Evolutionary conservation across 768 basidiomycete species (phyloP).

Genomic region (Rubroboletus pulcherrimus): DNA sequence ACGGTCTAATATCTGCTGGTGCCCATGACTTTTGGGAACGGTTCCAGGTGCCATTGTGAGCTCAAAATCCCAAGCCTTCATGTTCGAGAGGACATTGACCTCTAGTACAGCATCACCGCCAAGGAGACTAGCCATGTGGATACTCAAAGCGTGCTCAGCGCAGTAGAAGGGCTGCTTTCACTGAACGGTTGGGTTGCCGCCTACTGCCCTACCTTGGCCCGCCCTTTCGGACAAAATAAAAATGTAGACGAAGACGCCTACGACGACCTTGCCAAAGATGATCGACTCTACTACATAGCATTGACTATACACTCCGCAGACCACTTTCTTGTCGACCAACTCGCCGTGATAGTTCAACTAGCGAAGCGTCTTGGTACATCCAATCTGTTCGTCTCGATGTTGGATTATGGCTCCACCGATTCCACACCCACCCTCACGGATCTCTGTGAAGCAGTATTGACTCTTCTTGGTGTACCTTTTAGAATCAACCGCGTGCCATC

Average conservation of each 20-base stretch:
- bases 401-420: slow-evolving; percentile 94
- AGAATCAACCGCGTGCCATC: slow-evolving; percentile 86
- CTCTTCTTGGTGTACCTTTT: slow-evolving; percentile 89
- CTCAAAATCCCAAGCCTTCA: slow-evolving; percentile 4
- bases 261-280: slow-evolving; percentile 79
- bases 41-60: slow-evolving; percentile 89
- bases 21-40: slow-evolving; percentile 87
- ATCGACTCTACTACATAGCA: slow-evolving; percentile 90
- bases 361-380: slow-evolving; percentile 84
- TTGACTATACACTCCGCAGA: slow-evolving; percentile 97
- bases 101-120: slow-evolving; percentile 57
- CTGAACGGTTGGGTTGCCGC: slow-evolving; percentile 98
- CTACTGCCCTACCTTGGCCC: slow-evolving; percentile 84
- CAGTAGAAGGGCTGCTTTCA: slow-evolving; percentile 91
- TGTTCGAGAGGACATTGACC: background rate
- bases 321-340: slow-evolving; percentile 97
- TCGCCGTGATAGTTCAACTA: slow-evolving; percentile 96
- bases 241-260: slow-evolving; percentile 69
- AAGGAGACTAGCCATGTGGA: slow-evolving; percentile 87
- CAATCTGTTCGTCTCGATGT: slow-evolving; percentile 95
- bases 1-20: slow-evolving; percentile 70
- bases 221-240: slow-evolving; percentile 94
- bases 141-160: slow-evolving; percentile 80
- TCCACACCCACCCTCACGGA: slow-evolving; percentile 93
- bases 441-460: slow-evolving; percentile 92